Evolutionary conservation across 1,139 yeast genomes (phyloP), one percentile per base, ranked within the genome.

Genomic region (Kodamaea suecica): DNA sequence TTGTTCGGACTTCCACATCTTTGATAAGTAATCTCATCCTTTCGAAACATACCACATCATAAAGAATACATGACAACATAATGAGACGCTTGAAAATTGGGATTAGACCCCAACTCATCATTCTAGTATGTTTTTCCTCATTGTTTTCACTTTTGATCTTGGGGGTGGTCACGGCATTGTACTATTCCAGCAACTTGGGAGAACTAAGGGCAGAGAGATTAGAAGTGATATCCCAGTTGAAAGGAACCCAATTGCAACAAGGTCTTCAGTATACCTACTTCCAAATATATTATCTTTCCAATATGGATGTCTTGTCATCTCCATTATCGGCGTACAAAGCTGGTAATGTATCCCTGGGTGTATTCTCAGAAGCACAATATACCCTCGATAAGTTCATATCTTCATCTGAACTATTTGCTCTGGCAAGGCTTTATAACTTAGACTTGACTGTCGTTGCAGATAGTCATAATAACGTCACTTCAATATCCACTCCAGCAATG

Each of bases 91-190:
- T 73, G 27, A 72, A 75, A 40, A 60, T 76, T 35, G 78, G 80
- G 25, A 76, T 76, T 40, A 57, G 79, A 44, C 75, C 81, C 29
- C 97, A 90, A 64, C 78, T 90, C 39, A 82, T 87, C 41, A 74
- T 80, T n/a, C 65, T 88, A 34, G 95, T 87, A 47, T 71, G 85
- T 42, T 65, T 82, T 43, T 85, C 88, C 23, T 84, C 95, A 16
- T 68, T 85, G 27, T 64, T 85, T 35, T 87, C 97, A 2, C 67
- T 90, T 35, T 65, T 84, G 21, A 76, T 86, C 4, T 62, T 90
- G 33, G 92, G 95, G 9, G 65, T 85, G 17, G 86, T 84, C 7
- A 79, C 95, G 2, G 95, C 95, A 32, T 76, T 84, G 6, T 86
- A 84, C 59, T 86, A 84, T 52, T 77, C 87, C 12, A 57, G 66